Evolutionary conservation across 345 rosid species (phyloP).

Genomic region (Citrus sinensis): DVS_A1.0 CM039169.1:30809001-30809500

Average conservation of each 20-base stretch:
- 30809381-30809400: not conserved
- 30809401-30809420: not conserved
- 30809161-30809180: conserved; percentile 47
- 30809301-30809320: not conserved
- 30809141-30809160: conserved; percentile 29
- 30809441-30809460: not conserved
- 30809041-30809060: conserved; percentile 88
- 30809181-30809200: conserved; percentile 57
- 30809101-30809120: conserved; percentile 61
- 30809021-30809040: conserved; percentile 79
- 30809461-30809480: not conserved
- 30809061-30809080: conserved; percentile 85
- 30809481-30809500: conserved; percentile 16
- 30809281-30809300: conserved; percentile 3
- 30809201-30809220: conserved; percentile 74
- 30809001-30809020: conserved; percentile 88
- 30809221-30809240: conserved; percentile 67
- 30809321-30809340: conserved; percentile 1
- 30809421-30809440: not conserved
- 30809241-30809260: conserved; percentile 2
- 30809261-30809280: not conserved
- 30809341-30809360: not conserved
- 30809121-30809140: conserved; percentile 43
- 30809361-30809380: not conserved
- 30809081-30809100: conserved; percentile 75